Evolutionary conservation across 2,329 filamentous ascomycete genomes (phyloP), one percentile per base, ranked within the genome.

Genomic region (Fusarium udum): DNA sequence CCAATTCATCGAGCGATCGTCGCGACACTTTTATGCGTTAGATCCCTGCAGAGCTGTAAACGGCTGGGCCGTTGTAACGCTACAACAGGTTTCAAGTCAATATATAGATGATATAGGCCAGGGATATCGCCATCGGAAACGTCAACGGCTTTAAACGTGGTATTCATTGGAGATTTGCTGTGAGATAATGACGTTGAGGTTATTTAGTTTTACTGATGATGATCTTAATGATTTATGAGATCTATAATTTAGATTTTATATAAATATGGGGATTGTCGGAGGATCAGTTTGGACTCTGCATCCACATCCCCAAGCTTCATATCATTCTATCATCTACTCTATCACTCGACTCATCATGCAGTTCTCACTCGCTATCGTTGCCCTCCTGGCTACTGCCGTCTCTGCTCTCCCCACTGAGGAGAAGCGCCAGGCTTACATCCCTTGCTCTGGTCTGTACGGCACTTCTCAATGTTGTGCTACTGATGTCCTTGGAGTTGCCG

Each of bases 381-480:
- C 78, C 61, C 64, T 78, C 52, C 62, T 75, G 46, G 77, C 80
- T 34, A 55, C 61, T 34, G 36, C 53, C 49, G 73, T 78, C 52
- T 71, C 75, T 42, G 72, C 80, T 37, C 77, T 81, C 14, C 78
- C 79, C 10, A 72, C 76, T 51, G 59, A 78, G n/a, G 79, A 80
- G 42, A 79, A 81, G 66, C 82, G 83, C 53, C 71, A 78, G 37
- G 61, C 73, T 11, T 86, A 85, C 62, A 57, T 75, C 14, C 79
- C 85, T 46, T 87, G 86, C 76, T 80, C 79, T 36, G 82, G 81
- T 24, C 80, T 86, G 26, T 85, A 85, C 74, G 79, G 77, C 73
- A 83, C 75, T 37, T 77, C 87, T 7, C 85, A 87, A 72, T 92
- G 90, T 84, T 92, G 90, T 78, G 87, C 89, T 20, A 90, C 89